phyloP scores from a whole-genome alignment of 1,139 yeast genomes.

The Geotrichum aggregatum region DNA sequence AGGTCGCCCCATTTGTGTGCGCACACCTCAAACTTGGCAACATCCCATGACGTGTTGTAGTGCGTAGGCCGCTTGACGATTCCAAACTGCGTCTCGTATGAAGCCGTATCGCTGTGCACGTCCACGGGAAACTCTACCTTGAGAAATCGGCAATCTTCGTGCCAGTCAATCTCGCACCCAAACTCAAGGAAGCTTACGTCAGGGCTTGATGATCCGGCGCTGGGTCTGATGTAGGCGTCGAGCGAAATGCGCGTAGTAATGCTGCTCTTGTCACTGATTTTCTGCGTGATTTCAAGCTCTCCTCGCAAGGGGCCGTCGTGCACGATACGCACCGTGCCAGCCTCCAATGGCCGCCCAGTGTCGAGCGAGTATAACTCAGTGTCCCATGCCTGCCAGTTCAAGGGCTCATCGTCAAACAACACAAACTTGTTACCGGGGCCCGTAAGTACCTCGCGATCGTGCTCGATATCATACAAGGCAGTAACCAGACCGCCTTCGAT shows the following conservation, averaged over 20 bases:
- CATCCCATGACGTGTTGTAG: conserved; percentile 91
- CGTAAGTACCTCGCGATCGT: conserved; percentile 66
- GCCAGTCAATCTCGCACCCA: conserved; percentile 75
- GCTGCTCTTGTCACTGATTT: conserved; percentile 53
- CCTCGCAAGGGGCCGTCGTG: conserved; percentile 57
- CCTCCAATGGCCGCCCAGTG: conserved; percentile 52
- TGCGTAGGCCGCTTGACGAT: conserved; percentile 88
- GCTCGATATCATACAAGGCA: conserved; percentile 58
- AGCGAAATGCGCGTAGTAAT: conserved; percentile 70
- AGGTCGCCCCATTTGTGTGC: conserved; percentile 92
- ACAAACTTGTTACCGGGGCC: conserved; percentile 69
- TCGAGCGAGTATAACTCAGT: conserved; percentile 83
- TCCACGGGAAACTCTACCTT: conserved; percentile 94
- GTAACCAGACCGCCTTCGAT: conserved; percentile 63
- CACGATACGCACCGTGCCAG: conserved; percentile 47
- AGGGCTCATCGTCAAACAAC: conserved; percentile 82
- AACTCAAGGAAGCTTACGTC: conserved; percentile 48
- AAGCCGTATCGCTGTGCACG: conserved; percentile 67
- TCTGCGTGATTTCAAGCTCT: conserved; percentile 54
- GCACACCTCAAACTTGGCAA: conserved; percentile 93
- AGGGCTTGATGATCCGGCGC: conserved; percentile 30
- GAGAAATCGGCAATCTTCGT: conserved; percentile 78
- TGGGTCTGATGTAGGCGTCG: conserved; percentile 47
- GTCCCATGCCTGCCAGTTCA: conserved; percentile 95
- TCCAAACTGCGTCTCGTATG: conserved; percentile 92